phyloP scores from a whole-genome alignment of 1,284 basidiomycete species.

The Leccinum ponderosum region DNA sequence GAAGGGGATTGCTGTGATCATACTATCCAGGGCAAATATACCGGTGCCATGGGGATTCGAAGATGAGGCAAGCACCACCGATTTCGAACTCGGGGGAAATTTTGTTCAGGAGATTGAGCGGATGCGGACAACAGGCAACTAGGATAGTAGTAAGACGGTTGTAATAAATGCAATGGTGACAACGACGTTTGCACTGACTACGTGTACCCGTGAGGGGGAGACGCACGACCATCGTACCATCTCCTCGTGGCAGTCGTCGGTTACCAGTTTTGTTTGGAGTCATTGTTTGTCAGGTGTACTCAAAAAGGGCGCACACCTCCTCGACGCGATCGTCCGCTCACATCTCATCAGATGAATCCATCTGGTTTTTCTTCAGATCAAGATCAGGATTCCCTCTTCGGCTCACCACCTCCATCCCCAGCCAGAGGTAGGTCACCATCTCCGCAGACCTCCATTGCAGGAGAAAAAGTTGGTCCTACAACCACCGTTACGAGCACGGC shows the following conservation, averaged over 20 bases:
- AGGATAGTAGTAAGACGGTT: too few relatives aligned
- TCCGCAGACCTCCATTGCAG: constrained; percentile 52
- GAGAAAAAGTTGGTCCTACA: constrained; percentile 2
- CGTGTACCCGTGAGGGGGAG: too few relatives aligned
- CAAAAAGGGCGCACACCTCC: background rate
- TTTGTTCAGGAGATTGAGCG: background rate
- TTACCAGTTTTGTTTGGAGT: constrained; percentile 15
- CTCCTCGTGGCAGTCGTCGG: too few relatives aligned
- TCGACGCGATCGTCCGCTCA: constrained; percentile 17
- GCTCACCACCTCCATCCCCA: constrained; percentile 74
- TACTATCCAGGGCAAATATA: background rate
- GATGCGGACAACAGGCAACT: too few relatives aligned
- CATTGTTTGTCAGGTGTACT: constrained; percentile 14
- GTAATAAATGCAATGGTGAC: too few relatives aligned
- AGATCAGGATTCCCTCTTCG: constrained; percentile 74
- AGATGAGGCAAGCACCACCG: too few relatives aligned
- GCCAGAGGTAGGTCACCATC: constrained; percentile 71
- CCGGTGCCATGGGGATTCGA: background rate
- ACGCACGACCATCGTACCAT: too few relatives aligned
- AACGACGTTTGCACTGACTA: too few relatives aligned
- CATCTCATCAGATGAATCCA: constrained; percentile 22
- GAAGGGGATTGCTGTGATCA: background rate
- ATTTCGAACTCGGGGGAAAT: background rate
- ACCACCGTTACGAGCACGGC: constrained; percentile 24
- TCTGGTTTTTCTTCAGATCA: constrained; percentile 27